Conservation (phyloP, 1,284 basidiomycete species). For the Malassezia sympodialis region DNA sequence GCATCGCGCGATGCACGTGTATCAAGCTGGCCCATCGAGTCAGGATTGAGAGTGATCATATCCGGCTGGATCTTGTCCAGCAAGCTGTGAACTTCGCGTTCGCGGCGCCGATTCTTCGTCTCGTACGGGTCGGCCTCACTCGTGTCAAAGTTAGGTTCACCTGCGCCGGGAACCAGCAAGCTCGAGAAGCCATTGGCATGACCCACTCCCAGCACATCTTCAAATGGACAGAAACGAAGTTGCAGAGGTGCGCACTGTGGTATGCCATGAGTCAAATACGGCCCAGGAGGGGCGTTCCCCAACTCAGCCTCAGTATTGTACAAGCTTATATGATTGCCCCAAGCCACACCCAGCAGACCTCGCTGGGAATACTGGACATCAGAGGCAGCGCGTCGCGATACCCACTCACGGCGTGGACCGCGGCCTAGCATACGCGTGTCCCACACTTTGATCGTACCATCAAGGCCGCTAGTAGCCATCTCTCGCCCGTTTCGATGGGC, state of each 20-base stretch:
- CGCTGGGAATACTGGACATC: conserved; percentile 55
- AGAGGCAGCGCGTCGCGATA: conserved; percentile 53
- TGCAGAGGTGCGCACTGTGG: conserved; percentile 56
- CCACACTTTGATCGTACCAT: conserved; percentile 85
- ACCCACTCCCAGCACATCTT: conserved; percentile 75
- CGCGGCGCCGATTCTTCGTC: conserved; percentile 66
- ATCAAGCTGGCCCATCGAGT: conserved; percentile 57
- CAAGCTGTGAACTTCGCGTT: conserved; percentile 79
- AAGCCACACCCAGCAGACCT: conserved; percentile 70
- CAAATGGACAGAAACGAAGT: conserved; percentile 70
- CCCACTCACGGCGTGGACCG: conserved; percentile 66
- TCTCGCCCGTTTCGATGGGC: conserved; percentile 65
- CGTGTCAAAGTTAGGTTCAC: conserved; percentile 90
- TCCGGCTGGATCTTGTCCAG: conserved; percentile 94
- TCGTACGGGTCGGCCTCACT: conserved; percentile 90
- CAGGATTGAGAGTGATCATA: conserved; percentile 80
- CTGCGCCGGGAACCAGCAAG: conserved; percentile 78
- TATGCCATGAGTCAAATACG: conserved; percentile 40
- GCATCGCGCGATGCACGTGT: conserved; percentile 62
- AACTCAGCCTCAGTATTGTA: conserved; percentile 31
- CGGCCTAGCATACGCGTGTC: conserved; percentile 90
- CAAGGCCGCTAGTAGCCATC: conserved; percentile 78
- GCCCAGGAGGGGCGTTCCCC: conserved; percentile 52
- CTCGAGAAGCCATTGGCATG: conserved; percentile 65
- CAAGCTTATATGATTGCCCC: conserved; percentile 68